Evolutionary conservation across 352 stramenopile species (phyloP).

Genomic region (Phytophthora meadii): DNA sequence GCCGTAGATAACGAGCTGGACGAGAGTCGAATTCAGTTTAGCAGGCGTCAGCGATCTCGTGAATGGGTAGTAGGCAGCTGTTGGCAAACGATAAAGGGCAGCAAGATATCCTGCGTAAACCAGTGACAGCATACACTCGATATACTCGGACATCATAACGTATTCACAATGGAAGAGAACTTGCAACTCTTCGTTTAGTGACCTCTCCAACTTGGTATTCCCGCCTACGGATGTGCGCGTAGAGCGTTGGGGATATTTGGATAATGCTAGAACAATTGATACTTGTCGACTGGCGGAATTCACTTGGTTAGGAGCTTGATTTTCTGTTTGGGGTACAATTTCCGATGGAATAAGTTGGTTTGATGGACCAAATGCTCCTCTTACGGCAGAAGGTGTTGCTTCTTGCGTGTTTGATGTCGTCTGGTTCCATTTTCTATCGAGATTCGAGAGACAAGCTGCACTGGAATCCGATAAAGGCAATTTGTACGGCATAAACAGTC

Average conservation of each 20-base stretch:
- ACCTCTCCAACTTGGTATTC: constrained; percentile 3
- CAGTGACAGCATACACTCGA: constrained; percentile 27
- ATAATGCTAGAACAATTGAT: background rate
- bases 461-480: constrained; percentile 15
- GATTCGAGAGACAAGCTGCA: background rate
- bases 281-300: too few relatives aligned
- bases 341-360: constrained; percentile 1
- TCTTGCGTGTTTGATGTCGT: too few relatives aligned
- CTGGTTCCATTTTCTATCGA: constrained; percentile 4
- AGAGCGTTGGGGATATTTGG: background rate
- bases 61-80: constrained; percentile 28
- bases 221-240: background rate
- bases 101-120: constrained; percentile 24
- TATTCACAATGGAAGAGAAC: constrained; percentile 30
- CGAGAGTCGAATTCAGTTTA: constrained; percentile 15
- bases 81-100: constrained; percentile 15
- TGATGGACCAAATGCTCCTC: background rate
- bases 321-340: too few relatives aligned
- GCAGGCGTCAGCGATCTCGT: constrained; percentile 7
- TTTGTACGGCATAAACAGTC: constrained; percentile 10
- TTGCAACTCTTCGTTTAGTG: constrained; percentile 9
- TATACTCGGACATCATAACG: constrained; percentile 26
- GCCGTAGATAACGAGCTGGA: constrained; percentile 16
- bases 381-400: background rate
- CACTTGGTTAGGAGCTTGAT: too few relatives aligned